A percentile compares a stretch with the other conserved stretches of the same genome.
Evolutionary conservation across 306 rosid species (phyloP).

Genomic region (Leucaena leucocephala): DNA sequence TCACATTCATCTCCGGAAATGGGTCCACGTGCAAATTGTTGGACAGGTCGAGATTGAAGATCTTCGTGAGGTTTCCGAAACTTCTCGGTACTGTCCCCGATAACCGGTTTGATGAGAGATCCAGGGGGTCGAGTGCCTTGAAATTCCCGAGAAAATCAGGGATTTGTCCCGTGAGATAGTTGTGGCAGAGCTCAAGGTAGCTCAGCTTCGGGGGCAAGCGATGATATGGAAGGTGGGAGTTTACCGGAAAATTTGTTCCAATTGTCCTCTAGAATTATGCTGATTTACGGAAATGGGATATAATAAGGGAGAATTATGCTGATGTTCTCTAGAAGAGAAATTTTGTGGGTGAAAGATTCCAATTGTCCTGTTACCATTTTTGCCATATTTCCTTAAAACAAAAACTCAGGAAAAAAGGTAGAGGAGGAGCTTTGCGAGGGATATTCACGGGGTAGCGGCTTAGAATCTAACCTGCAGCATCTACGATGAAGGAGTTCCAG

Average conservation of each 20-base stretch:
- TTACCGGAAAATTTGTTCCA: constrained; percentile 68
- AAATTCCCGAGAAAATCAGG: constrained; percentile 81
- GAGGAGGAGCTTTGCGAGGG: too few species aligned
- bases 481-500: too few species aligned
- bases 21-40: constrained; percentile 70
- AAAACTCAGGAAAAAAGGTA: too few species aligned
- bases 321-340: too few species aligned
- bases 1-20: constrained; percentile 74
- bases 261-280: too few species aligned
- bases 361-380: too few species aligned
- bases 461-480: too few species aligned
- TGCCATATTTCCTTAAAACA: too few species aligned
- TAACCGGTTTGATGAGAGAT: constrained; percentile 59
- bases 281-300: too few species aligned
- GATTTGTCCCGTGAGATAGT: constrained; percentile 61
- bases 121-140: constrained; percentile 66
- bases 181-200: constrained; percentile 66
- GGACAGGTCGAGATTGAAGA: constrained; percentile 83
- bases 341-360: too few species aligned
- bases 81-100: constrained; percentile 66
- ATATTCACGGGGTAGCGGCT: too few species aligned
- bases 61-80: constrained; percentile 72
- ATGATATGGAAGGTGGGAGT: constrained; percentile 61
- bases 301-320: too few species aligned
- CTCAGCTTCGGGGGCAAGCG: constrained; percentile 49